Base-by-base conservation (phyloP, 2,329 filamentous ascomycete species). In the Fusarium sacchari region DNA sequence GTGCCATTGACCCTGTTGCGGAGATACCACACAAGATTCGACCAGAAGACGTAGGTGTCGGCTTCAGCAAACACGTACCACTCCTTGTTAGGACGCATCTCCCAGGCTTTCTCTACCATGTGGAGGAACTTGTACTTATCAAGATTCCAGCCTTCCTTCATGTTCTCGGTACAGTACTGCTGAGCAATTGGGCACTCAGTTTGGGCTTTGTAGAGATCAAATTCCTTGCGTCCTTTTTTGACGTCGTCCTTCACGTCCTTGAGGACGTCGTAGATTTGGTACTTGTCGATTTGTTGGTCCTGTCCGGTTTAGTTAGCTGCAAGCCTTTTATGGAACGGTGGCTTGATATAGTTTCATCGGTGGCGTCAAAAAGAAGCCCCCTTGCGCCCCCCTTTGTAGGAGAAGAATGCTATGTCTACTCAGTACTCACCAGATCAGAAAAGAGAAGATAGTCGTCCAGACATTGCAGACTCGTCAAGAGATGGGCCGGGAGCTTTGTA, bases 71-170 rank as follows among this genome's bases (percentile, higher is more conserved):
- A 90, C 60, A 90, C 84, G 74, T 89, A 91, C 88, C 88, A 91
- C 63, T 89, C 85, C 52, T 79, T 83, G 44, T 84, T 79, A 7
- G 88, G 88, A 6, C 87, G 85, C 83, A 87, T 83, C 49, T 83
- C 81, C 84, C 87, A 90, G 4, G 88, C 84, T 64, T 88, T 85
- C 75, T 88, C 83, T 47, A 89, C 82, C 82, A 90, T 89, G 72
- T 88, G 87, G 53, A 90, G 79, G 76, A 89, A 89, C 79, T 90
- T 91, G 82, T 89, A 90, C 81, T 89, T 90, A 79, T 91, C 89
- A 70, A 91, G 80, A 57, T 83, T 83, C 88, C 88, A 90, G 17
- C 82, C 83, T 46, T 79, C 82, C 61, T 74, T 69, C 72, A 80
- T 77, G 12, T 75, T 76, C 14, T 64, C 62, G 1, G 77, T 81